Evolutionary conservation across 1,139 yeast genomes (phyloP), one percentile per base, ranked within the genome.

Genomic region (Geotrichum europaeum): DNA sequence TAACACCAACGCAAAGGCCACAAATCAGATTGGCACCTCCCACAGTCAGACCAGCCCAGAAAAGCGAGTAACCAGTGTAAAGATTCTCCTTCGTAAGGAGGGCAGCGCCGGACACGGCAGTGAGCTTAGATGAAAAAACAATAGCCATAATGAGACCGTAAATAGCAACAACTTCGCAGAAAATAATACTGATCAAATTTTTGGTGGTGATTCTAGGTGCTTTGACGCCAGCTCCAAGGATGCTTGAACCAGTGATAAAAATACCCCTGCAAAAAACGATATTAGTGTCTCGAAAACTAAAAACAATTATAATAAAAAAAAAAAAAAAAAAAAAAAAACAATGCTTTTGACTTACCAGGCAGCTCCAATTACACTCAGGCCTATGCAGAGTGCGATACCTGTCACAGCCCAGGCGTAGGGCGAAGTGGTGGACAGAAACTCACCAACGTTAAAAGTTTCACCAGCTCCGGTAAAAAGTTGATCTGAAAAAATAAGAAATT

Each of bases 121-220:
- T 83, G 69, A 94, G 80, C 73, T 94, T 94, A 30, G 98, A 84
- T 22, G 96, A 88, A 71, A 94, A 94, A 51, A 95, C 99, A 81
- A 95, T 95, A 57, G 99, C 95, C 90, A 94, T 94, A 73, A 95
- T 95, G 68, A 95, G 84, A 9, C 99, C 99, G 73, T 95, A 95
- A 73, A 95, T 95, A 65, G 99, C 99, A 63, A 95, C 99, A 68
- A 95, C 99, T 77, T 95, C 99, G 81, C 99, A 95, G 80, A 95
- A 95, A 78, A 95, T 95, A 75, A 95, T 94, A 60, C 96, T 87
- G 62, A 95, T 95, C 74, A 95, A 83, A 76, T 94, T 94, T 80
- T 95, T 95, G 64, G 99, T 95, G 55, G 98, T 92, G 73, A 95
- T 95, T 73, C 98, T 81, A 56, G 99, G 99, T 4, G 96, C 94